These are phyloP conservation scores for Chernovozyma sophiae-reginae DNA, from an alignment of 1,139 yeast species.

Conservation along the genomic window DNA sequence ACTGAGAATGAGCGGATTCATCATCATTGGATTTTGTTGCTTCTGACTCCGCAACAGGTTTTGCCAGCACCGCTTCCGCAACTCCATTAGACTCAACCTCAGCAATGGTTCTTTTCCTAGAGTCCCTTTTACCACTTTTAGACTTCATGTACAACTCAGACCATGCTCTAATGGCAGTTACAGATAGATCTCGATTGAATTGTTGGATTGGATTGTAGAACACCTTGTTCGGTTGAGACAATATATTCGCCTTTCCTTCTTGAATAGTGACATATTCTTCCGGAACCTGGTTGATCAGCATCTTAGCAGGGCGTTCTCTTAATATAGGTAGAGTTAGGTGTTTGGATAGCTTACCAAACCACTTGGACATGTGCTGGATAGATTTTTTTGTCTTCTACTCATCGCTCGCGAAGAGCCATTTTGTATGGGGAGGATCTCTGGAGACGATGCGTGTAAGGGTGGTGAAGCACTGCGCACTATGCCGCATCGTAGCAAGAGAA, in stretches of 20 bases:
- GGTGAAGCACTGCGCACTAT: no score
- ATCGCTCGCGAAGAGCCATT: neutral
- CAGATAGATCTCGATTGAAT: slow-evolving; percentile 88
- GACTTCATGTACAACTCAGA: slow-evolving; percentile 45
- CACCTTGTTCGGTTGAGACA: slow-evolving; percentile 73
- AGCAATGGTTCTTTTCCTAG: slow-evolving; percentile 16
- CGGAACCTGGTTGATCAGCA: slow-evolving; percentile 9
- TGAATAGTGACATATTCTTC: slow-evolving; percentile 46
- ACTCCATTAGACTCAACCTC: slow-evolving; percentile 11
- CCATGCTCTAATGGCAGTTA: slow-evolving; percentile 85
- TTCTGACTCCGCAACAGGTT: neutral
- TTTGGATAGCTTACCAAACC: no score
- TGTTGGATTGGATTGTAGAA: slow-evolving; percentile 97
- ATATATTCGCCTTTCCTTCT: slow-evolving; percentile 80
- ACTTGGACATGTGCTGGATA: neutral
- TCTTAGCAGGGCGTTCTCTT: no score
- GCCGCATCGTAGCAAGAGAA: no score
- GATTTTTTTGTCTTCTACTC: neutral
- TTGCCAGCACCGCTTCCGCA: slow-evolving; percentile 3
- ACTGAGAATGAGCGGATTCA: neutral
- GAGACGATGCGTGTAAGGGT: no score
- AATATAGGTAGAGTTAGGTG: no score
- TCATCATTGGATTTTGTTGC: neutral
- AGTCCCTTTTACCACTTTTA: slow-evolving; percentile 17
- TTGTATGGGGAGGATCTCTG: neutral